phyloP scores from a whole-genome alignment of 2,329 filamentous ascomycete genomes.

The Penicillium sp. region DNA sequence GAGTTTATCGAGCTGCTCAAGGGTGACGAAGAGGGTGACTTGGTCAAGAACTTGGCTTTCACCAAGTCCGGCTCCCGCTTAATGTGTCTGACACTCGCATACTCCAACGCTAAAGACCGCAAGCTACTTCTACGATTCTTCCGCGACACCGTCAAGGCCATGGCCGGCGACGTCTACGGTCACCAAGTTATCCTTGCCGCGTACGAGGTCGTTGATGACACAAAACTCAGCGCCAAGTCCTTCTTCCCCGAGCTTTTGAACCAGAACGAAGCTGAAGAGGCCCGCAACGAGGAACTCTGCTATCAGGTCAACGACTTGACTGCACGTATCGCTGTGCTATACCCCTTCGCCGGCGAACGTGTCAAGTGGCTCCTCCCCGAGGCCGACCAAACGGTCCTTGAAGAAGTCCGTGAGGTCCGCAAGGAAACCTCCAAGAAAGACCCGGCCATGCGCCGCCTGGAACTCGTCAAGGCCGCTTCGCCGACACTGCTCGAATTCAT shows the following conservation, averaged over 20 bases:
- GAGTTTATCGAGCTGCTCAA: slow-evolving; percentile 90
- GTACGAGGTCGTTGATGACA: slow-evolving; percentile 92
- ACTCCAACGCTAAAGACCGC: slow-evolving; percentile 87
- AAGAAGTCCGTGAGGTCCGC: slow-evolving; percentile 76
- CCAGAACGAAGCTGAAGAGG: slow-evolving; percentile 53
- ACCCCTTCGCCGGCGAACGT: slow-evolving; percentile 68
- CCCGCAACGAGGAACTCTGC: slow-evolving; percentile 47
- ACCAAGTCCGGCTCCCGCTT: slow-evolving; percentile 84
- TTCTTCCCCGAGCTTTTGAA: slow-evolving; percentile 85
- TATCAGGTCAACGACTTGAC: slow-evolving; percentile 46
- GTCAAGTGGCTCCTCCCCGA: slow-evolving; percentile 63
- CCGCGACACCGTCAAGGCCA: slow-evolving; percentile 82
- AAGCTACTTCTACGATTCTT: slow-evolving; percentile 84
- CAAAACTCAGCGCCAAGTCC: slow-evolving; percentile 78
- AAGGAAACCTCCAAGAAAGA: slow-evolving; percentile 92
- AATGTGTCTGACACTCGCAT: slow-evolving; percentile 75
- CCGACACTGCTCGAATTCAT: slow-evolving; percentile 74
- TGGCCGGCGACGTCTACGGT: slow-evolving; percentile 77
- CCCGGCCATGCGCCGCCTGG: slow-evolving; percentile 68
- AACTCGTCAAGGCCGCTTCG: slow-evolving; percentile 73
- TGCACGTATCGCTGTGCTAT: slow-evolving; percentile 68
- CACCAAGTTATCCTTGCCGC: slow-evolving; percentile 81
- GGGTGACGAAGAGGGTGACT: slow-evolving; percentile 84
- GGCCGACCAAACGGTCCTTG: slow-evolving; percentile 67
- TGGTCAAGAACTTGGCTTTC: slow-evolving; percentile 94